Conservation (phyloP, 1,139 yeast genomes). For the Hanseniaspora gamundiae region DNA sequence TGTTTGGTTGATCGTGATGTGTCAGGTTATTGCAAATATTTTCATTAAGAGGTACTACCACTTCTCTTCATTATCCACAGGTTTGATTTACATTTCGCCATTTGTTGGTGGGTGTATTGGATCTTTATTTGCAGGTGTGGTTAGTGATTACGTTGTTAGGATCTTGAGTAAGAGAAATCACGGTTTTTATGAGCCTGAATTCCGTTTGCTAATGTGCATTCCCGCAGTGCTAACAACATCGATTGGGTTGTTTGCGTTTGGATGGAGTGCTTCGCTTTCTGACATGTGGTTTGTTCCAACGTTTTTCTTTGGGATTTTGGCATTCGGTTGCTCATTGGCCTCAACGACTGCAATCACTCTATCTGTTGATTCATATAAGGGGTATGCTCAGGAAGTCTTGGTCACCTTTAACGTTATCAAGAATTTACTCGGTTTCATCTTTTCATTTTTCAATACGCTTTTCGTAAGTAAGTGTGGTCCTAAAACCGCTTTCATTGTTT, state of each 20-base stretch:
- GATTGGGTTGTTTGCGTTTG: slow-evolving; percentile 50
- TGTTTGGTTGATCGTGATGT: slow-evolving; percentile 51
- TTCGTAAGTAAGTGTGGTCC: slow-evolving; percentile 35
- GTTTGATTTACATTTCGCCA: slow-evolving; percentile 47
- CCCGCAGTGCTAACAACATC: slow-evolving; percentile 37
- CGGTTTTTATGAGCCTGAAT: slow-evolving; percentile 55
- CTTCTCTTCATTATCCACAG: slow-evolving; percentile 37
- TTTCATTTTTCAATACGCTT: slow-evolving; percentile 43
- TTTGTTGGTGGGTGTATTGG: slow-evolving; percentile 50
- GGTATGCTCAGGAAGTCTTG: slow-evolving; percentile 48
- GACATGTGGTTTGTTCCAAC: slow-evolving; percentile 53
- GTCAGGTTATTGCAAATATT: slow-evolving; percentile 43
- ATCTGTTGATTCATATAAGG: slow-evolving; percentile 45
- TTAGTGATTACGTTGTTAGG: slow-evolving; percentile 37
- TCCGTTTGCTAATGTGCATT: slow-evolving; percentile 41
- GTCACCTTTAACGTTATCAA: slow-evolving; percentile 45
- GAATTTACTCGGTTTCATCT: slow-evolving; percentile 43
- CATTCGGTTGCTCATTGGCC: slow-evolving; percentile 50
- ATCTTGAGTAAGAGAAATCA: slow-evolving; percentile 30
- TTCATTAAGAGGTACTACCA: slow-evolving; percentile 34
- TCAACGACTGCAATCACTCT: slow-evolving; percentile 52
- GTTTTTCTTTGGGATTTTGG: slow-evolving; percentile 41
- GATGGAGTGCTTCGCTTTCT: slow-evolving; percentile 39
- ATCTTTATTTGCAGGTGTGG: slow-evolving; percentile 39
- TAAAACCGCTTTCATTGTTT: slow-evolving; percentile 37